A percentile compares a stretch with the other conserved stretches of the same genome.
Conservation (phyloP, 2,329 filamentous ascomycete genomes). For the Lachnellula suecica region DNA sequence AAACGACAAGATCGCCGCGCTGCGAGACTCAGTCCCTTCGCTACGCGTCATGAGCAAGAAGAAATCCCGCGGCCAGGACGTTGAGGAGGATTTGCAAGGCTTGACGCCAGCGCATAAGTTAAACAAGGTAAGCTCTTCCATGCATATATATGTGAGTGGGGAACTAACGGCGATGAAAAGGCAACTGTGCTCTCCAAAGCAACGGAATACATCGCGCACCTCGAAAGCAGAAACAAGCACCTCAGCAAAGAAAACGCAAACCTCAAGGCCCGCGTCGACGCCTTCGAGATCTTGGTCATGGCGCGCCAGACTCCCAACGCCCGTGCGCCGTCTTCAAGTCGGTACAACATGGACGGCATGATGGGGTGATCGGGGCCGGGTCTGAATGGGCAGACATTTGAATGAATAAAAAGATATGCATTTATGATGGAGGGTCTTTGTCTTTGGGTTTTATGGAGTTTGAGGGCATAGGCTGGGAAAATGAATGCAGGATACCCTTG, state of each 20-base stretch:
- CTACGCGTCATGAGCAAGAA: conserved; percentile 52
- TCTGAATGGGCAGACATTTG: background rate
- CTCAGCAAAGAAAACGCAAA: conserved; percentile 77
- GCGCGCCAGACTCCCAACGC: conserved; percentile 32
- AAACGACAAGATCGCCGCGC: conserved; percentile 77
- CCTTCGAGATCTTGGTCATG: conserved; percentile 77
- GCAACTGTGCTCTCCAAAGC: conserved; percentile 77
- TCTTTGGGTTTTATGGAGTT: background rate
- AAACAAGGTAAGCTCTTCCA: conserved; percentile 53
- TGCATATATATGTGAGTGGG: background rate
- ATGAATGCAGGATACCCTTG: background rate
- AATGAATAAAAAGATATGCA: background rate
- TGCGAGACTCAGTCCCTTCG: conserved; percentile 72
- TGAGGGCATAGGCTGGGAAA: background rate
- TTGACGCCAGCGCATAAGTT: conserved; percentile 65
- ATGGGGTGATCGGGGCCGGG: background rate
- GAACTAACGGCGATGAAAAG: conserved; percentile 11
- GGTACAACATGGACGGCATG: conserved; percentile 2
- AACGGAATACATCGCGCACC: conserved; percentile 90
- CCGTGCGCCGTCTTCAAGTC: conserved; percentile 2
- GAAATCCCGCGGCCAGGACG: conserved; percentile 54
- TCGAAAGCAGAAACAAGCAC: conserved; percentile 85
- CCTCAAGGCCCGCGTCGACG: conserved; percentile 76
- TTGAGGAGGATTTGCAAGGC: conserved; percentile 58
- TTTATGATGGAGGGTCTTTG: background rate